Base-by-base conservation (phyloP, 306 rosid species). In the Corylus heterophylla region DNA sequence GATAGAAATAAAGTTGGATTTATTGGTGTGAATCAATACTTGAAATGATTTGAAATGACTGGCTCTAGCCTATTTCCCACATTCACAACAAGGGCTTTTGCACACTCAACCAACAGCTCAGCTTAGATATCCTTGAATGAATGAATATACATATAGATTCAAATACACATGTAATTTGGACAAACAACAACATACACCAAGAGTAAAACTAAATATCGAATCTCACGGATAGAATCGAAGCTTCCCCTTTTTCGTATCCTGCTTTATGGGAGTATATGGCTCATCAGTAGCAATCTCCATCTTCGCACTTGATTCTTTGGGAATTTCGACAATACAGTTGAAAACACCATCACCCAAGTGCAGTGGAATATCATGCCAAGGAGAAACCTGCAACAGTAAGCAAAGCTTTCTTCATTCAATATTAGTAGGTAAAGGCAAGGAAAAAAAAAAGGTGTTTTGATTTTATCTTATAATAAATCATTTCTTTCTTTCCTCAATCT, bases 201-300 rank as follows among this genome's bases (percentile, higher is more conserved):
- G 55, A 75, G 16, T 59, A 77, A 83, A 73, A 81, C 51, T 71
- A 55, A 63, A 69, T 48, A 63, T 58, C 14, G n/a, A 42, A 45
- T 77, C 99, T 89, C 82, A 96, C 99, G 98, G 99, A 79, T 96
- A 96, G 87, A 83, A 93, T 82, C 99, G 90, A 69, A 96, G 97
- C 85, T 93, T 96, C 54, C 97, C 99, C 86, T 91, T 91, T 80
- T 96, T 96, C 0, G 82, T 94, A 77, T 96, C 99, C 86, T 96
- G 99, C 86, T 96, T 96, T 48, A 96, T 91, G 37, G 99, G 99
- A 81, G 98, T 96, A 85, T 78, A 76, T 17, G 88, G 82, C 83
- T 96, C 99, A 44, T 90, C 98, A 31, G 99, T 96, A 61, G 99
- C 99, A 83, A 96, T 84, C 92, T 96, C 99, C 99, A 96, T 96